These are phyloP conservation scores for Monilinia aucupariae DNA, from an alignment of 2,329 filamentous ascomycete species.

Conservation along the genomic window DNA sequence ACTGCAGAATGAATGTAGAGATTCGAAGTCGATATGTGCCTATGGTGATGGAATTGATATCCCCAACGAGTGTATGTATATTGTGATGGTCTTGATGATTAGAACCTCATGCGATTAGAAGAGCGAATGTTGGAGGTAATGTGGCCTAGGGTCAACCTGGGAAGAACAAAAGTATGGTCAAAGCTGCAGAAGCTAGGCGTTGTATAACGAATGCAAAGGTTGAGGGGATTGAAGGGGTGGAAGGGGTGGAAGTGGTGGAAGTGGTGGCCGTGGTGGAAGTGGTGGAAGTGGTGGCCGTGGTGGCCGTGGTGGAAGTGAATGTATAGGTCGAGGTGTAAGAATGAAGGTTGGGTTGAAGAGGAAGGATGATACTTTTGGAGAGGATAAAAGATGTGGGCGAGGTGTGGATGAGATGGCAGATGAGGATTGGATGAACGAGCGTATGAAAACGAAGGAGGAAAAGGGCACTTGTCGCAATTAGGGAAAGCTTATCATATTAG, in stretches of 20 bases:
- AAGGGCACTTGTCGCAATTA: neutral
- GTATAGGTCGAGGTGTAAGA: constrained; percentile 4
- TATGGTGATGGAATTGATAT: neutral
- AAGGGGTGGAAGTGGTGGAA: neutral
- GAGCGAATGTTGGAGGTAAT: constrained; percentile 30
- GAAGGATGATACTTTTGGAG: neutral
- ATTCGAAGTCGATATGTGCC: constrained; percentile 1
- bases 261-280: neutral
- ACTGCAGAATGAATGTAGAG: neutral
- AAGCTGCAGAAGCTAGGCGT: constrained; percentile 10
- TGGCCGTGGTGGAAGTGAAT: neutral
- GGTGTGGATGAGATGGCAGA: neutral
- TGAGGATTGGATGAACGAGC: constrained; percentile 14
- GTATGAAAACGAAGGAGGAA: neutral
- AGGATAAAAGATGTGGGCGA: constrained; percentile 2
- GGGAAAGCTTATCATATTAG: neutral
- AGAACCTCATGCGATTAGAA: constrained; percentile 6
- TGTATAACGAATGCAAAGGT: neutral
- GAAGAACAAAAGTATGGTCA: constrained; percentile 38
- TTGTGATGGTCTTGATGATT: constrained; percentile 10
- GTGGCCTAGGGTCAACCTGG: constrained; percentile 56
- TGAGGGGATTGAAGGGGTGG: neutral
- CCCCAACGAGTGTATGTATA: neutral
- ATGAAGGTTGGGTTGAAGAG: neutral
- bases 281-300: too few relatives aligned